Evolutionary conservation across 306 rosid species (phyloP).

Genomic region (Dalbergia cochinchinensis): DNA sequence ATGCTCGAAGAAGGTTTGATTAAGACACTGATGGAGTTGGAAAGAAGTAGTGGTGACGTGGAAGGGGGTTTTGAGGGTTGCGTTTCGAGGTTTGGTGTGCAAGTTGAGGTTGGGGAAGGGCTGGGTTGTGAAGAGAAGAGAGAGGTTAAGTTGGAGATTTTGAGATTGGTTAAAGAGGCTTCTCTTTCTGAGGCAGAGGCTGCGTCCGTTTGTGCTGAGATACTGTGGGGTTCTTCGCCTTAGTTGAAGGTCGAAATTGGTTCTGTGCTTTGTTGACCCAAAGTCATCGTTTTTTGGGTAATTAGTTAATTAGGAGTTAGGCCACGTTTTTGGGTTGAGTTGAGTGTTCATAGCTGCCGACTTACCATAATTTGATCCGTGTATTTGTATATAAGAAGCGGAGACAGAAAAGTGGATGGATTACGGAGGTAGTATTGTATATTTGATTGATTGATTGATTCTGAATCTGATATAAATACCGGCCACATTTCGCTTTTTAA

Average conservation of each 20-base stretch:
- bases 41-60: constrained; percentile 46
- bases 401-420: constrained; percentile 17
- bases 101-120: constrained; percentile 70
- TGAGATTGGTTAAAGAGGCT: constrained; percentile 61
- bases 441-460: neutral
- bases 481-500: neutral
- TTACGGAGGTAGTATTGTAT: neutral
- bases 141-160: constrained; percentile 58
- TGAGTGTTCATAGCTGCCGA: neutral
- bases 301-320: neutral
- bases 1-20: constrained; percentile 58
- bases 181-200: constrained; percentile 64
- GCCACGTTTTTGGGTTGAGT: constrained; percentile 8
- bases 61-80: constrained; percentile 49
- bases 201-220: constrained; percentile 60
- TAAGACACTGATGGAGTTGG: constrained; percentile 63
- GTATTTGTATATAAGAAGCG: neutral
- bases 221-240: constrained; percentile 76
- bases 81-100: constrained; percentile 67
- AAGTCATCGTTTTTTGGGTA: neutral
- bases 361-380: neutral
- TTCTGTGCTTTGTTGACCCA: neutral
- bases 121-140: constrained; percentile 59
- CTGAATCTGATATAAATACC: neutral
- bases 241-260: constrained; percentile 10